A percentile compares a stretch with the other conserved stretches of the same genome.
phyloP scores from a whole-genome alignment of 2,329 filamentous ascomycete genomes.

The Trichoderma brevicompactum region DNA sequence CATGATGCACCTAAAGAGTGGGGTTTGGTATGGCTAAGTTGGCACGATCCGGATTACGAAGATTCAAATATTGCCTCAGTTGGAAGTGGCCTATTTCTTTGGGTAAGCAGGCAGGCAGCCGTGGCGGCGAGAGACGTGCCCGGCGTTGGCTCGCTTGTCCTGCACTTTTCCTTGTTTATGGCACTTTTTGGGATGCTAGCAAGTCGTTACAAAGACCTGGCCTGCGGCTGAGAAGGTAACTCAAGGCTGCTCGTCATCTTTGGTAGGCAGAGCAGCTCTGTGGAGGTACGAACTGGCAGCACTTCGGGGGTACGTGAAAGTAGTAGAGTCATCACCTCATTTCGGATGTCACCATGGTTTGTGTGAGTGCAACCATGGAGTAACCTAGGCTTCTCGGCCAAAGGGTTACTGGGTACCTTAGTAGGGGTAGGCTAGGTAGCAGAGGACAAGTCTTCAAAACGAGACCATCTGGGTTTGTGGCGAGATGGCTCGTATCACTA shows the following conservation, averaged over 20 bases:
- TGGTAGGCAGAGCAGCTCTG: background rate
- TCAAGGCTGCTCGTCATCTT: no score
- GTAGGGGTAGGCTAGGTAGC: background rate
- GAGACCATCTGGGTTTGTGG: conserved; percentile 1
- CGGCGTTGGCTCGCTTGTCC: background rate
- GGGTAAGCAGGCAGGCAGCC: background rate
- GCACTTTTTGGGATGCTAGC: background rate
- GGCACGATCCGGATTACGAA: background rate
- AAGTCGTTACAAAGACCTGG: background rate
- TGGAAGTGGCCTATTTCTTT: background rate
- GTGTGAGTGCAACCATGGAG: conserved; percentile 24
- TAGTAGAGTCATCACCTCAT: conserved; percentile 18
- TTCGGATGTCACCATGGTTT: conserved; percentile 25
- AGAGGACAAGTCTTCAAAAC: conserved; percentile 4
- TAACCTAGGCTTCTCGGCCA: background rate
- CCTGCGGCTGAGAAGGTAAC: background rate
- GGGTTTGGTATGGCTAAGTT: background rate
- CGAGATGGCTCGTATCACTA: conserved; percentile 13
- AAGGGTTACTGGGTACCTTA: no score
- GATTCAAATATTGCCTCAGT: conserved; percentile 6
- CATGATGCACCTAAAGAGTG: conserved; percentile 3
- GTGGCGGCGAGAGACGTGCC: background rate
- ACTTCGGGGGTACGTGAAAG: background rate
- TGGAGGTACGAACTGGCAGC: background rate
- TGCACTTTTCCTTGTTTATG: background rate